phyloP scores from a whole-genome alignment of 768 basidiomycete genomes.

The Vararia minispora region DNA sequence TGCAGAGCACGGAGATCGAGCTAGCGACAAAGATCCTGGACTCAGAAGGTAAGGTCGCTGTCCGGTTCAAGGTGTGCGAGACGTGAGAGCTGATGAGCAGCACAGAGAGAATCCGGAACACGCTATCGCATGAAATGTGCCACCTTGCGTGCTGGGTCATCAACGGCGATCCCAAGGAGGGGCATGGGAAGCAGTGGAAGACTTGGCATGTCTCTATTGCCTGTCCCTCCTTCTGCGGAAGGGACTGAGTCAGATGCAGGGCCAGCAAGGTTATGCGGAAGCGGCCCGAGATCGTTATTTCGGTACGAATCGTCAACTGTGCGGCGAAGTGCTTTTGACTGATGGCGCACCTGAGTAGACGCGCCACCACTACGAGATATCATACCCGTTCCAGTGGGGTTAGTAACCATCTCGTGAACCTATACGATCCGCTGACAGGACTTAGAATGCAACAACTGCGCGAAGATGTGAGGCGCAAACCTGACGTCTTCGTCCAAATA shows the following conservation, averaged over 20 bases:
- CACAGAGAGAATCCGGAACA: slow-evolving; percentile 69
- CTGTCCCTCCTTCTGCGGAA: neutral
- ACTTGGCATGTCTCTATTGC: slow-evolving; percentile 39
- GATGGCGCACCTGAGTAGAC: too few species aligned
- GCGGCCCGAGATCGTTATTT: slow-evolving; percentile 59
- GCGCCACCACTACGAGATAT: slow-evolving; percentile 65
- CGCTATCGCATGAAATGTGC: slow-evolving; percentile 87
- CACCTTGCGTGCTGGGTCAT: slow-evolving; percentile 85
- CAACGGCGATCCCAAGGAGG: slow-evolving; percentile 54
- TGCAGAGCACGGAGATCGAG: slow-evolving; percentile 55
- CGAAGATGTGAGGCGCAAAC: slow-evolving; percentile 38
- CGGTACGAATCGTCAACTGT: slow-evolving; percentile 28
- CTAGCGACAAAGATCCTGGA: slow-evolving; percentile 78
- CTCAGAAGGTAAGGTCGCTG: slow-evolving; percentile 42
- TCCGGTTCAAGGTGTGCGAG: neutral
- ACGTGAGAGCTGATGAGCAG: neutral
- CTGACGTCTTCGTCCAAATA: neutral
- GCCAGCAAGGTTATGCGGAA: slow-evolving; percentile 57
- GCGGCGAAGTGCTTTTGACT: neutral
- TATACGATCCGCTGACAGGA: slow-evolving; percentile 5
- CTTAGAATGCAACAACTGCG: slow-evolving; percentile 53
- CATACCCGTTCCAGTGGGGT: slow-evolving; percentile 68
- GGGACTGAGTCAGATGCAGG: slow-evolving; percentile 30
- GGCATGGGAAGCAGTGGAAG: slow-evolving; percentile 65
- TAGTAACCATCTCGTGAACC: slow-evolving; percentile 18